phyloP scores from a whole-genome alignment of 2,329 filamentous ascomycete species.

The Aspergillaceae sp. region DNA sequence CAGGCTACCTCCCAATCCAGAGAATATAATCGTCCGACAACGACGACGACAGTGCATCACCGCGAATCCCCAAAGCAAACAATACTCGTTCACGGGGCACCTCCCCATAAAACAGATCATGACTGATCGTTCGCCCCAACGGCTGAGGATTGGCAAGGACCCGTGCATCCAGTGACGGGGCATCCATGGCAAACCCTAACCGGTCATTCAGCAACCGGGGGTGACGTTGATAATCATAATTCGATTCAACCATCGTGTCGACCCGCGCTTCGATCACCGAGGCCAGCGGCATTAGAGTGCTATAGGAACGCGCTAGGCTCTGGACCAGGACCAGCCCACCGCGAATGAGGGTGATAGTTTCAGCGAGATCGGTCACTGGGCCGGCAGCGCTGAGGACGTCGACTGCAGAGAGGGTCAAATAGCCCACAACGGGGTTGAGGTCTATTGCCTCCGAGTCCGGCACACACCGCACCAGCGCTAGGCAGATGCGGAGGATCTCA shows the following conservation, averaged over 20 bases:
- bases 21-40: conserved; percentile 18
- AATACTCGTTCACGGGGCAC: conserved; percentile 20
- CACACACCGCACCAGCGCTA: conserved; percentile 2
- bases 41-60: conserved; percentile 3
- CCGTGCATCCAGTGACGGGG: conserved; percentile 32
- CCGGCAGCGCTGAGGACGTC: conserved; percentile 59
- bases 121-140: conserved; percentile 7
- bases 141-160: conserved; percentile 17
- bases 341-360: conserved; percentile 47
- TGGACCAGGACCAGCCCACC: conserved; percentile 48
- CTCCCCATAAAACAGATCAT: conserved; percentile 38
- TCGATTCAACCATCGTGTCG: conserved; percentile 32
- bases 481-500: conserved; percentile 41
- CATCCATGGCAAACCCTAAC: conserved; percentile 29
- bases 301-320: conserved; percentile 48
- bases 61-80: conserved; percentile 23
- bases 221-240: conserved; percentile 24
- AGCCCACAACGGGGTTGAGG: conserved; percentile 55
- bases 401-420: conserved; percentile 53
- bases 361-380: conserved; percentile 42
- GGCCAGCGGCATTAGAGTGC: conserved; percentile 27
- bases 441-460: conserved; percentile 30
- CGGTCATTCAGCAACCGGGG: conserved; percentile 18
- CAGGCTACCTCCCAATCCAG: conserved; percentile 15
- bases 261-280: conserved; percentile 42